Conservation (phyloP, 257 asterid species). For the Solanum pennellii region DNA sequence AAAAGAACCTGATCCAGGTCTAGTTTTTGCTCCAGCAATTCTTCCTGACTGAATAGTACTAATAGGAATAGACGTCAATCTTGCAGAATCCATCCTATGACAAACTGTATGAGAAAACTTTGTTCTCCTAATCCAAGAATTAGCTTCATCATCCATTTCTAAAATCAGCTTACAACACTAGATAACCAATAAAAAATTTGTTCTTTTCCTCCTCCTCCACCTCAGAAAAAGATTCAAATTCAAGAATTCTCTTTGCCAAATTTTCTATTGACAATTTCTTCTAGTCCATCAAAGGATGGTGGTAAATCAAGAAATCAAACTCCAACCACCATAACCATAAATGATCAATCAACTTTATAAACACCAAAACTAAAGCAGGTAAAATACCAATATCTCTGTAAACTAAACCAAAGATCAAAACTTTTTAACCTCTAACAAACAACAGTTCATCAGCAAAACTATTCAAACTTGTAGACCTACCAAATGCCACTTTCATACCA, state of each 20-base stretch:
- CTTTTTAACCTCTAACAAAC: conserved; percentile 4
- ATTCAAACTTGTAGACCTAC: conserved; percentile 3
- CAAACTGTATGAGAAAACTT: conserved; percentile 75
- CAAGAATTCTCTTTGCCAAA: conserved; percentile 15
- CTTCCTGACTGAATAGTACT: conserved; percentile 20
- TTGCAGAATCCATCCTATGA: conserved; percentile 61
- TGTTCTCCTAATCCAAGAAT: conserved; percentile 87
- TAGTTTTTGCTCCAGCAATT: conserved; percentile 18
- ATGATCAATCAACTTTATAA: not conserved
- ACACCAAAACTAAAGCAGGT: not conserved
- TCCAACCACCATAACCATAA: conserved; percentile 16
- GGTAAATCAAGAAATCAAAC: conserved; percentile 19
- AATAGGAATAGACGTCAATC: conserved; percentile 39
- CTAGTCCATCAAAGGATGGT: conserved; percentile 15
- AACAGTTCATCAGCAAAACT: not conserved
- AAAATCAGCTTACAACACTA: conserved; percentile 2
- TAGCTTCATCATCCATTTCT: conserved; percentile 66
- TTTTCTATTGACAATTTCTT: not conserved
- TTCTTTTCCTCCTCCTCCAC: conserved; percentile 3
- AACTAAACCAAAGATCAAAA: conserved; percentile 1
- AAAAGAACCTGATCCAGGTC: conserved; percentile 11
- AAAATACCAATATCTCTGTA: not conserved
- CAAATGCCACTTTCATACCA: not conserved
- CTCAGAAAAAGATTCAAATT: not conserved
- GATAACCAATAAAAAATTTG: not conserved